A percentile compares a stretch with the other conserved stretches of the same genome.
These are phyloP conservation scores for Fusarium continuum DNA, from an alignment of 2,329 filamentous ascomycete species.

Conservation along the genomic window DNA sequence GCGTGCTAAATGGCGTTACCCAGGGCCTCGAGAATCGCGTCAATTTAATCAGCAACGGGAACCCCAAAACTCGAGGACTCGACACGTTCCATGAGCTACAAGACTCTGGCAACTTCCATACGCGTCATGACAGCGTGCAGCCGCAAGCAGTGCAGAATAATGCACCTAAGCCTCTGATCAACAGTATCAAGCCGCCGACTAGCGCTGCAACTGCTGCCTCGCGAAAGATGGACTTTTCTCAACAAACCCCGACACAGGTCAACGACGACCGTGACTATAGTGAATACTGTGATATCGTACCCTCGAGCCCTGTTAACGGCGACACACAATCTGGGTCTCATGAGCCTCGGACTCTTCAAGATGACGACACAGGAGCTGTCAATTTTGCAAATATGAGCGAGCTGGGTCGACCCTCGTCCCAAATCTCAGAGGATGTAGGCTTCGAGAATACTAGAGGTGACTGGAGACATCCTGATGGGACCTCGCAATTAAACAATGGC, in stretches of 20 bases:
- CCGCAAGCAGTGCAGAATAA: constrained; percentile 31
- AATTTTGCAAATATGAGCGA: constrained; percentile 54
- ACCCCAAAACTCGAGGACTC: neutral
- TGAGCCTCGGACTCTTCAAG: constrained; percentile 52
- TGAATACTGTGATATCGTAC: constrained; percentile 49
- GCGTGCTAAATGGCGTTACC: constrained; percentile 13
- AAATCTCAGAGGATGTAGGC: constrained; percentile 54
- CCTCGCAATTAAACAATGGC: constrained; percentile 47
- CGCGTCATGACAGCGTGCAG: constrained; percentile 38
- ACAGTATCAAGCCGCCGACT: constrained; percentile 29
- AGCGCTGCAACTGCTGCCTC: constrained; percentile 28
- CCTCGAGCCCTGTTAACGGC: constrained; percentile 42
- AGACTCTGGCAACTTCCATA: neutral
- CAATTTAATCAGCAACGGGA: constrained; percentile 11
- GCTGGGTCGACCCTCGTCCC: constrained; percentile 51
- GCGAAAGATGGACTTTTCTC: constrained; percentile 57
- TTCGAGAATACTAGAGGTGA: constrained; percentile 51
- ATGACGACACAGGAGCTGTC: constrained; percentile 62
- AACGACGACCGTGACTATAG: constrained; percentile 67
- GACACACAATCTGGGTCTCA: constrained; percentile 44
- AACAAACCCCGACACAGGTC: constrained; percentile 64
- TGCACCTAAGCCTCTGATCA: constrained; percentile 30
- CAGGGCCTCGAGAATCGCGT: constrained; percentile 25
- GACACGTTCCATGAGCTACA: constrained; percentile 3
- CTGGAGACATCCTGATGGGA: constrained; percentile 51